Evolutionary conservation across 108 stramenopile genomes (phyloP).

Genomic region (Stephanodiscus triporus): DNA sequence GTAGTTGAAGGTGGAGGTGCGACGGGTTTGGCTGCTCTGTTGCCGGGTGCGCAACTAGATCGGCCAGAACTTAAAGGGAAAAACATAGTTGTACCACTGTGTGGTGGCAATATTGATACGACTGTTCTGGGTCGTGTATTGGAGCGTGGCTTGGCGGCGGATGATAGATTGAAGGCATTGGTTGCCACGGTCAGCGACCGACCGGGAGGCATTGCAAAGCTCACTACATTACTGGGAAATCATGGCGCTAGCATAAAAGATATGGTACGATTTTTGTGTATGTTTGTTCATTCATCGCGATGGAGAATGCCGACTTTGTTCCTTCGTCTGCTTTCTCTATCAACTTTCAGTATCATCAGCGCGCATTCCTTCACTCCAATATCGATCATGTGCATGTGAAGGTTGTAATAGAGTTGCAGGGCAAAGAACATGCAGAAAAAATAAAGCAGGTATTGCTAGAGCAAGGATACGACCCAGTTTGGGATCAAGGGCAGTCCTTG

Average conservation of each 20-base stretch:
- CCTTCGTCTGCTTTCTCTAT: too few relatives aligned
- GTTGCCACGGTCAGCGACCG: conserved; percentile 93
- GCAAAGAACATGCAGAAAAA: conserved; percentile 69
- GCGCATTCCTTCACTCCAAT: conserved; percentile 92
- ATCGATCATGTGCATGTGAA: conserved; percentile 94
- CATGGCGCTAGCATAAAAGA: conserved; percentile 91
- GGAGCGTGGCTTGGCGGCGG: conserved; percentile 95
- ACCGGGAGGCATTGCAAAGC: conserved; percentile 82
- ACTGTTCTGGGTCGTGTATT: conserved; percentile 87
- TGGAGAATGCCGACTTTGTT: too few relatives aligned
- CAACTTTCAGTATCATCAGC: conserved; percentile 86
- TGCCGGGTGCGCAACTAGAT: conserved; percentile 90
- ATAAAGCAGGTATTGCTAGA: conserved; percentile 40
- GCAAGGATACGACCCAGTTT: conserved; percentile 44
- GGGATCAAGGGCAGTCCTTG: conserved; percentile 26
- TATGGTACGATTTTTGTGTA: conserved; percentile 14
- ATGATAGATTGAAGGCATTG: conserved; percentile 89
- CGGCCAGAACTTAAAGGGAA: conserved; percentile 86
- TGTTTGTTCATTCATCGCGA: too few relatives aligned
- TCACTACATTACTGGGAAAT: conserved; percentile 68
- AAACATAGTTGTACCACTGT: conserved; percentile 94
- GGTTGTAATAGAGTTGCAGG: conserved; percentile 85
- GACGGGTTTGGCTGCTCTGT: conserved; percentile 89
- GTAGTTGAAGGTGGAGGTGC: conserved; percentile 94
- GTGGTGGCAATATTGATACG: conserved; percentile 98